Evolutionary conservation across 495 filamentous ascomycete genomes (phyloP).

Genomic region (Neurospora sp.): DNA sequence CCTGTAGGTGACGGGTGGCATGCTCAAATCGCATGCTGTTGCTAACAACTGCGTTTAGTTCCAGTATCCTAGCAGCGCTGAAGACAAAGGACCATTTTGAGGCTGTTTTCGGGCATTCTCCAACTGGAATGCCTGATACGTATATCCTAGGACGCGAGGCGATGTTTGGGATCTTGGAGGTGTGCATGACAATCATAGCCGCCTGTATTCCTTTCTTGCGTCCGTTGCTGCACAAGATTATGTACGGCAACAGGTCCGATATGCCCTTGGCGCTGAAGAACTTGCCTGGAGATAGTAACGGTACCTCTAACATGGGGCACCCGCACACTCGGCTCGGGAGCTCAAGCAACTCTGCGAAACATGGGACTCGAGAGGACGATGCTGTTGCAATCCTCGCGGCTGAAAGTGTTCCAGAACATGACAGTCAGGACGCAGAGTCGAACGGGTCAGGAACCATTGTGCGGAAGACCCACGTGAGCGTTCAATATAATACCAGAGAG

Average conservation of each 20-base stretch:
- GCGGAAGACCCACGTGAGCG: background rate
- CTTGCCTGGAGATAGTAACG: background rate
- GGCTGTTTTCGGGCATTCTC: background rate
- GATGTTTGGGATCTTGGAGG: background rate
- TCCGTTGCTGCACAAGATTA: background rate
- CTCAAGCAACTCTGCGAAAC: background rate
- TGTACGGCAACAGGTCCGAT: background rate
- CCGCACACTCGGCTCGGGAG: background rate
- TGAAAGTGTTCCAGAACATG: background rate
- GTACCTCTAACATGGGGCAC: background rate
- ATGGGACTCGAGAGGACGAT: background rate
- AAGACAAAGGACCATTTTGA: background rate
- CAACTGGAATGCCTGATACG: background rate
- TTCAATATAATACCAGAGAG: background rate
- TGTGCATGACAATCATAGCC: background rate
- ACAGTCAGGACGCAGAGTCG: background rate
- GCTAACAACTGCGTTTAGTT: background rate
- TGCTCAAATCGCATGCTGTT: background rate
- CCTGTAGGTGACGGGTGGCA: background rate
- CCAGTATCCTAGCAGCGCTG: background rate
- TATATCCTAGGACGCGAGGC: background rate
- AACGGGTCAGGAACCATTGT: background rate
- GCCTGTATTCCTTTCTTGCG: background rate
- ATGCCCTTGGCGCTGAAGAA: background rate
- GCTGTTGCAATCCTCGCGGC: background rate